Base-by-base conservation (phyloP, 2,329 filamentous ascomycete species). In the Daldinia sp. region DNA sequence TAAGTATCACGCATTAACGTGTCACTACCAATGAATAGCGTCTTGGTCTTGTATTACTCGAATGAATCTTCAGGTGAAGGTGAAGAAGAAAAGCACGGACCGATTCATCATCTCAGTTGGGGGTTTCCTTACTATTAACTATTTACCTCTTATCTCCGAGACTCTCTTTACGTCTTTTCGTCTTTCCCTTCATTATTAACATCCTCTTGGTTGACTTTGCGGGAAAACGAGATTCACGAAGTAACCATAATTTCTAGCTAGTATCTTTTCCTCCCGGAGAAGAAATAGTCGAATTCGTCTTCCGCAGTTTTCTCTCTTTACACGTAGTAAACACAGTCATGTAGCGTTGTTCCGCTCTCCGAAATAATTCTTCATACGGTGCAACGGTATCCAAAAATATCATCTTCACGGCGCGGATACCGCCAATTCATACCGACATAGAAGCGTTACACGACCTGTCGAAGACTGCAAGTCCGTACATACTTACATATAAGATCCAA, bases 361-460 rank as follows among this genome's bases (percentile, higher is more conserved):
- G 59, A 53, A 57, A 7, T 20, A 61, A 20, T 48, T 66, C 48
- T 55, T 57, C 51, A 57, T 68, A 67, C 39, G 44, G 58, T 61
- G 58, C 58, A 56, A 63, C 58, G 39, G 50, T 55, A 57, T 65
- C 61, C 63, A 69, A 65, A 67, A 71, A 69, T 71, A 69, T 54
- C 60, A 18, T 50, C 57, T 46, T 71, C 60, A 39, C 63, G 46
- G 60, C 61, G 63, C 64, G 64, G 63, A 71, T 69, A 67, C 69
- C 58, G 67, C 67, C 67, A 67, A 51, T 65, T 67, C 55, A 67
- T 67, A 65, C 67, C 66, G 69, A 57, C 63, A 53, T 33, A 63
- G 55, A 60, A 56, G 55, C 48, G 61, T 62, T 65, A 51, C 57
- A 60, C 68, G 23, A 44, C 61, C 61, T 44, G 23, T 54, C 51